Evolutionary conservation across 176 grass and related monocot genomes (phyloP).

Genomic region (Cenchrus fungigraminus): DNA sequence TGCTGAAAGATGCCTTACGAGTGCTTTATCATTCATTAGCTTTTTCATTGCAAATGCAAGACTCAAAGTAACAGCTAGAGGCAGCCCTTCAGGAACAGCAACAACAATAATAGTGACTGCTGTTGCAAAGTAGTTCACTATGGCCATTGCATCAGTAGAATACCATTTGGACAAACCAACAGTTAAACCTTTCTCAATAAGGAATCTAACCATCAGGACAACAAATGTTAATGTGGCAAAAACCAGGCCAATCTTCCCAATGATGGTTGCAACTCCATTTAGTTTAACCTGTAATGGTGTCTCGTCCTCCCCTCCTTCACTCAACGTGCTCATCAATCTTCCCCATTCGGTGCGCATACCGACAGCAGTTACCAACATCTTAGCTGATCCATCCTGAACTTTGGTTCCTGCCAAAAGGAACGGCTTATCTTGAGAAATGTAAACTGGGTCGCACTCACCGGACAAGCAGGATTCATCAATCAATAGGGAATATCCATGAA

Average conservation of each 20-base stretch:
- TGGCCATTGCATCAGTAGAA: conserved; percentile 75
- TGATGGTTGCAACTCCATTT: conserved; percentile 95
- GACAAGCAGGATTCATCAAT: conserved; percentile 93
- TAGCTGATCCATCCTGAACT: conserved; percentile 94
- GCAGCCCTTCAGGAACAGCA: conserved; percentile 96
- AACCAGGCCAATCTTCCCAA: conserved; percentile 86
- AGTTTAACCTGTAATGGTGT: conserved; percentile 97
- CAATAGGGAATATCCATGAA: conserved; percentile 84
- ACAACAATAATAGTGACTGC: conserved; percentile 97
- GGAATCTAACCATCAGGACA: conserved; percentile 75
- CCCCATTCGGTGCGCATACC: conserved; percentile 99
- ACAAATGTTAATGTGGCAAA: conserved; percentile 91
- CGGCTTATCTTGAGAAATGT: conserved; percentile 78
- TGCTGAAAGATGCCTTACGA: conserved; percentile 86
- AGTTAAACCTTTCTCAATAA: conserved; percentile 55
- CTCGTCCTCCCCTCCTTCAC: conserved; percentile 91
- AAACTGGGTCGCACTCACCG: conserved; percentile 84
- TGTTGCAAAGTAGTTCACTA: conserved; percentile 90
- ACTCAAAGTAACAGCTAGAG: conserved; percentile 93
- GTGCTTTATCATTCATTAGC: conserved; percentile 93
- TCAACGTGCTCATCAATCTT: conserved; percentile 92
- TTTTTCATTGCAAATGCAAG: conserved; percentile 99
- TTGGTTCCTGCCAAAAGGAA: conserved; percentile 93
- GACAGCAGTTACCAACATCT: conserved; percentile 83
- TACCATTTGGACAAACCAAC: conserved; percentile 79